These are phyloP conservation scores for Saturnispora diversa DNA, from an alignment of 805 yeast genomes.

Conservation along the genomic window DNA sequence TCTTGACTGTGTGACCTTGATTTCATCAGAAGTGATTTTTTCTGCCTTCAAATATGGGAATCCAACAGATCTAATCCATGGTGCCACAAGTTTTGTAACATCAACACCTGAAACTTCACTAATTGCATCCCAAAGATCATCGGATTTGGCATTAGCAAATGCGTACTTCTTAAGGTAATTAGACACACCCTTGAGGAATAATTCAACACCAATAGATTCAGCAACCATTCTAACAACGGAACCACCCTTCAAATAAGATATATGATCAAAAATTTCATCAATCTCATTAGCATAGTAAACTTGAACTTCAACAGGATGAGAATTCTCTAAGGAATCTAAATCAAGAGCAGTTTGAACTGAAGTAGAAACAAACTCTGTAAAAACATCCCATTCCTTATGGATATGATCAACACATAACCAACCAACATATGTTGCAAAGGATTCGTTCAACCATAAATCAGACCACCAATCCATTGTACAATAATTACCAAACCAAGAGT, in stretches of 20 bases:
- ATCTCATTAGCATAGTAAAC: slow-evolving; percentile 73
- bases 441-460: slow-evolving; percentile 83
- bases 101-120: slow-evolving; percentile 56
- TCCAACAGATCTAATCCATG: slow-evolving; percentile 70
- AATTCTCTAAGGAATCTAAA: slow-evolving; percentile 49
- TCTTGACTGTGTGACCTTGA: slow-evolving; percentile 48
- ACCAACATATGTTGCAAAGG: slow-evolving; percentile 84
- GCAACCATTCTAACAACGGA: slow-evolving; percentile 73
- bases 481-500: slow-evolving; percentile 86
- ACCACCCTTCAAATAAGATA: slow-evolving; percentile 76
- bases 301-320: slow-evolving; percentile 80
- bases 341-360: slow-evolving; percentile 44
- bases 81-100: slow-evolving; percentile 49
- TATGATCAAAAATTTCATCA: slow-evolving; percentile 74
- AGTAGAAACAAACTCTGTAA: slow-evolving; percentile 45
- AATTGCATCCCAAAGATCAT: slow-evolving; percentile 64
- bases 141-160: slow-evolving; percentile 65
- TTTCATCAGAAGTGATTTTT: slow-evolving; percentile 26
- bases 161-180: slow-evolving; percentile 54
- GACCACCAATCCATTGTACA: slow-evolving; percentile 96
- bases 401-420: slow-evolving; percentile 59
- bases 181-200: slow-evolving; percentile 67
- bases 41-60: slow-evolving; percentile 57
- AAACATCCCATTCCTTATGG: slow-evolving; percentile 77
- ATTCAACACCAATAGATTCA: slow-evolving; percentile 57